Evolutionary conservation across 1,284 basidiomycete genomes (phyloP).

Genomic region (Microbotryum silenes-acaulis): DNA sequence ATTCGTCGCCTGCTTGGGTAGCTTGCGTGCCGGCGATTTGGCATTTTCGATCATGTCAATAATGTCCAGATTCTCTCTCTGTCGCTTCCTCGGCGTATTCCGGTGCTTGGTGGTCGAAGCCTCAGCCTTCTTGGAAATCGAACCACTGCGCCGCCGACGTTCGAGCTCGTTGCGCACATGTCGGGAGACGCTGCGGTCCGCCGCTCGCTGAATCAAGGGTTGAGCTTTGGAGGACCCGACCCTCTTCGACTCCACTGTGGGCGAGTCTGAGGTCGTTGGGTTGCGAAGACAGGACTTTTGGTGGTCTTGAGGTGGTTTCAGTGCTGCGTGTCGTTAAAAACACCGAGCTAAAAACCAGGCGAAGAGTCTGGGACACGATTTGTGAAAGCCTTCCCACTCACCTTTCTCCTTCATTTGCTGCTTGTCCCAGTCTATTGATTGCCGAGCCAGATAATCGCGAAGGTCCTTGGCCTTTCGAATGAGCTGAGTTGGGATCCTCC

Average conservation of each 20-base stretch:
- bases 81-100: constrained; percentile 14
- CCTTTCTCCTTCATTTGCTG: not conserved
- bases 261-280: no score
- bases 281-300: no score
- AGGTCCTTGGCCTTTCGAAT: constrained; percentile 16
- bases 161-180: not conserved
- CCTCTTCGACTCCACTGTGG: no score
- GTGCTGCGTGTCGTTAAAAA: no score
- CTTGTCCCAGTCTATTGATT: constrained; percentile 7
- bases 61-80: constrained; percentile 15
- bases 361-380: no score
- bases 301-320: no score
- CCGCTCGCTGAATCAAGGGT: constrained; percentile 12
- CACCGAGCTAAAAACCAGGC: no score
- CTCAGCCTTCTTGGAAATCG: not conserved
- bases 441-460: not conserved
- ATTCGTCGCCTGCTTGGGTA: no score
- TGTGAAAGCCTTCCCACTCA: not conserved
- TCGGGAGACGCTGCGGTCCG: constrained; percentile 6
- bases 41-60: not conserved
- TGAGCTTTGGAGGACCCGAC: constrained; percentile 2
- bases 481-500: not conserved
- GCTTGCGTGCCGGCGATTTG: no score
- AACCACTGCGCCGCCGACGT: not conserved
- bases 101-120: not conserved